Conservation (phyloP, 2,329 filamentous ascomycete genomes). For the Helminthosporium solani region DNA sequence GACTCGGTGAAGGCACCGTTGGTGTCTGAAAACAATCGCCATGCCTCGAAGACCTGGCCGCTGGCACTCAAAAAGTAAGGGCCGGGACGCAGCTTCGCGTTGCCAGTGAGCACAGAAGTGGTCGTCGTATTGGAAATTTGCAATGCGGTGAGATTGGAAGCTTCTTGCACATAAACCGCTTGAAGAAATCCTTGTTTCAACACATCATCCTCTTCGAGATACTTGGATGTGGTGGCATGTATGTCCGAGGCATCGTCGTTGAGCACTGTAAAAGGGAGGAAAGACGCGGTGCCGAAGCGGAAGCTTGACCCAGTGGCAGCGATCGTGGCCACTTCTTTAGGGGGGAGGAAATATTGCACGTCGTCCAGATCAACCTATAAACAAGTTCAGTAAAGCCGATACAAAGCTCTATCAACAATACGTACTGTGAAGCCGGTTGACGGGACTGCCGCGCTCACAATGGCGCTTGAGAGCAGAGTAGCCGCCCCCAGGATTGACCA, state of each 20-base stretch:
- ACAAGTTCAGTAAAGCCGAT: slow-evolving; percentile 38
- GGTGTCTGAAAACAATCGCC: slow-evolving; percentile 52
- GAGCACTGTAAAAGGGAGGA: slow-evolving; percentile 45
- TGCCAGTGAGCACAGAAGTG: slow-evolving; percentile 16
- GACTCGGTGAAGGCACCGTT: slow-evolving; percentile 54
- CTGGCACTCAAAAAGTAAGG: slow-evolving; percentile 53
- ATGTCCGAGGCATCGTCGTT: slow-evolving; percentile 27
- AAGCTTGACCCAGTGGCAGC: slow-evolving; percentile 20
- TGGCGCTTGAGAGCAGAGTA: background rate
- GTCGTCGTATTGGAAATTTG: slow-evolving; percentile 15
- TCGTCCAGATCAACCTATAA: slow-evolving; percentile 35
- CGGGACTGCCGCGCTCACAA: background rate
- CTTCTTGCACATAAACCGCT: slow-evolving; percentile 24
- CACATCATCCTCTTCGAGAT: slow-evolving; percentile 43
- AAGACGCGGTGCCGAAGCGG: slow-evolving; percentile 18
- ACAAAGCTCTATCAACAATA: slow-evolving; percentile 13
- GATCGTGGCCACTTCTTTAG: slow-evolving; percentile 38
- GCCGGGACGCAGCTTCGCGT: slow-evolving; percentile 43
- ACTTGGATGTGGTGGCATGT: slow-evolving; percentile 25
- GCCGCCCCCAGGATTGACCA: background rate
- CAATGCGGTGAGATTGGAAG: slow-evolving; percentile 3
- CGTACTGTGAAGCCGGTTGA: slow-evolving; percentile 1
- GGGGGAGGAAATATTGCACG: slow-evolving; percentile 45
- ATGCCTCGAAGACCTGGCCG: slow-evolving; percentile 52
- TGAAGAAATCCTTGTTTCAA: slow-evolving; percentile 45